phyloP scores from a whole-genome alignment of 2,329 filamentous ascomycete genomes.

The Pyrenophora tritici-repentis region DNA sequence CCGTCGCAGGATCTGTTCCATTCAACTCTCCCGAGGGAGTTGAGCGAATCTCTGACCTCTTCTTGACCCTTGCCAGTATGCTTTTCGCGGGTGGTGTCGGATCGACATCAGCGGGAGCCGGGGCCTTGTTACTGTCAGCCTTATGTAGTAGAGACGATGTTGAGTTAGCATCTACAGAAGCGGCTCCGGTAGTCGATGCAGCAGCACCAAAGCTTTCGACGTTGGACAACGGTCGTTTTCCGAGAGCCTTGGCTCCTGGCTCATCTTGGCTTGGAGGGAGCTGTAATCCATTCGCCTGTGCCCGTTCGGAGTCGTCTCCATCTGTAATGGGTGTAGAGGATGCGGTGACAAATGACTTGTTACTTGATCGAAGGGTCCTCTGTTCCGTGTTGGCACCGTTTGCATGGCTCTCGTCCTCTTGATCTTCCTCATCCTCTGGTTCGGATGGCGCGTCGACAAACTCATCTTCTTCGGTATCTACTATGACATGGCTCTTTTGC shows the following conservation, averaged over 20 bases:
- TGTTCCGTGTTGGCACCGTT: conserved; percentile 16
- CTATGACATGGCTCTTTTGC: conserved; percentile 27
- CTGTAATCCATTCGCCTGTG: conserved; percentile 39
- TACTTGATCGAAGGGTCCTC: conserved; percentile 32
- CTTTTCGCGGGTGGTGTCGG: conserved; percentile 27
- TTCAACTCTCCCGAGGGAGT: conserved; percentile 15
- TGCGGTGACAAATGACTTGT: conserved; percentile 41
- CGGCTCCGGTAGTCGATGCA: conserved; percentile 31
- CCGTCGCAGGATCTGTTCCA: conserved; percentile 10
- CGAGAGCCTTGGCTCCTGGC: conserved; percentile 20
- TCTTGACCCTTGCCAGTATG: conserved; percentile 37
- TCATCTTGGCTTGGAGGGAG: conserved; percentile 27
- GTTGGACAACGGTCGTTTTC: conserved; percentile 39
- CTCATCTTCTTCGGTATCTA: conserved; percentile 3
- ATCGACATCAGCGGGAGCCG: conserved; percentile 24
- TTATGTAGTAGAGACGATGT: conserved; percentile 45
- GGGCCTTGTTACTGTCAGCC: conserved; percentile 42
- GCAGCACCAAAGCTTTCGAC: conserved; percentile 34
- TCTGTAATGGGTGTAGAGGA: conserved; percentile 26
- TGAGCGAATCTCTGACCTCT: conserved; percentile 30
- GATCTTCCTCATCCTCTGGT: conserved; percentile 31
- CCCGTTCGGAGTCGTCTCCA: conserved; percentile 6
- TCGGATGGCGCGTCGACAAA: conserved; percentile 42
- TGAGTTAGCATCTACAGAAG: conserved; percentile 44
- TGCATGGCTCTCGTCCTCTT: conserved; percentile 25